Evolutionary conservation across 1,284 basidiomycete genomes (phyloP), one percentile per base, ranked within the genome.

Genomic region (Chalciporus sp.): DNA sequence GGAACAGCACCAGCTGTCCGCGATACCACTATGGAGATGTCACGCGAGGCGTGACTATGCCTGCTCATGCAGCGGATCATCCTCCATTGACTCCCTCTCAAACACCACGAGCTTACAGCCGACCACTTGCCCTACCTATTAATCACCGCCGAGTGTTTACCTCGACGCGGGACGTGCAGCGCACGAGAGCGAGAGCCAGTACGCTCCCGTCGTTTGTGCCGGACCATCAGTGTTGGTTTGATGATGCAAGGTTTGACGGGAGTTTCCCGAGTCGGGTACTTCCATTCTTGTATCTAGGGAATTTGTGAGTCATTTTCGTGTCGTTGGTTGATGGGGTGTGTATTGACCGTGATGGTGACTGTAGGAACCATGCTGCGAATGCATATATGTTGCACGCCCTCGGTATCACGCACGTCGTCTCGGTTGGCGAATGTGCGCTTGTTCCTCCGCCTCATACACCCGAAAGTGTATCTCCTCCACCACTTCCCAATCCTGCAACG

Each of bases 381-480:
- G 94, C 88, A 42, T 90, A 92, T 64, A 97, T 99, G 94, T 85
- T 98, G 4, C 90, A 94, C 62, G 90, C 93, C 3, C 82, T 99
- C n/a, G 94, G 94, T 42, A 97, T 99, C 65, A 96, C 94, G 1
- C 95, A 98, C 67, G 95, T 99, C 59, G 95, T 99, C 31, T 95
- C 93, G 4, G 94, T 98, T 4, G 96, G 96, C 49, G 96, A 98
- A 76, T 92, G 91, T 58, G 94, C 92, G 10, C 82, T 95, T 19
- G 77, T 90, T 2, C 89, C 90, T 2, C 88, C 87, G 11, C 74
- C 83, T 1, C 75, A 77, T 57, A 55, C 52, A 1, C 49, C 57
- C 20, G 52, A 59, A 16, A 61, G 61, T 1, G 0, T 51, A 7
- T 20, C 47, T 7, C 37, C 61, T 16, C 29, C 56, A 19, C 49